Evolutionary conservation across 192 early-diverging fungal genomes (phyloP).

Genomic region (Geosiphon pyriformis): DNA sequence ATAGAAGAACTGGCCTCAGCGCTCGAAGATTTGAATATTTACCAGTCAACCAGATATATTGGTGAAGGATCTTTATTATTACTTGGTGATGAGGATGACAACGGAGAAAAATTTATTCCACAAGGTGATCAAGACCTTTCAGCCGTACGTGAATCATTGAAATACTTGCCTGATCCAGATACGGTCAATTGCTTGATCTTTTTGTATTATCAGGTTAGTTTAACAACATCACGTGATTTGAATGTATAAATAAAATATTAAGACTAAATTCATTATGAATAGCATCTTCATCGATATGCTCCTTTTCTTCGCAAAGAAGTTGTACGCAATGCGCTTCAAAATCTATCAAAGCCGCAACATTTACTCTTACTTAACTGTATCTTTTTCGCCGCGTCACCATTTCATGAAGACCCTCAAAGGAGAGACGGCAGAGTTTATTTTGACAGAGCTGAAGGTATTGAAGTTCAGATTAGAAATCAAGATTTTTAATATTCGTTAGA

Average conservation of each 20-base stretch:
- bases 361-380: conserved; percentile 15
- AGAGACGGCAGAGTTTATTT: conserved; percentile 11
- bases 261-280: background rate
- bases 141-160: conserved; percentile 11
- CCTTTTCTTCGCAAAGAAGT: conserved; percentile 2
- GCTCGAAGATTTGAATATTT: conserved; percentile 3
- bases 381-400: conserved; percentile 14
- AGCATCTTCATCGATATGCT: conserved; percentile 21
- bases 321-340: conserved; percentile 1
- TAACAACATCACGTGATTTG: background rate
- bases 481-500: background rate
- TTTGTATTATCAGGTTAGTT: conserved; percentile 9
- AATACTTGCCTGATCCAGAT: background rate
- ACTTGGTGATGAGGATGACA: conserved; percentile 3
- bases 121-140: conserved; percentile 1
- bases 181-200: background rate
- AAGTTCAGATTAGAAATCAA: too few species aligned
- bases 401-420: conserved; percentile 16
- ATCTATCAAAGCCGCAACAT: conserved; percentile 10
- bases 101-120: conserved; percentile 10
- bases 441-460: conserved; percentile 19
- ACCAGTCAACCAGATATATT: conserved; percentile 17
- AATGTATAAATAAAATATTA: background rate
- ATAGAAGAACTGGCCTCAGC: conserved; percentile 3
- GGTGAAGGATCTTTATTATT: conserved; percentile 15